Conservation (phyloP, 2,329 filamentous ascomycete species). For the Aspergillus ochraceus region DNA sequence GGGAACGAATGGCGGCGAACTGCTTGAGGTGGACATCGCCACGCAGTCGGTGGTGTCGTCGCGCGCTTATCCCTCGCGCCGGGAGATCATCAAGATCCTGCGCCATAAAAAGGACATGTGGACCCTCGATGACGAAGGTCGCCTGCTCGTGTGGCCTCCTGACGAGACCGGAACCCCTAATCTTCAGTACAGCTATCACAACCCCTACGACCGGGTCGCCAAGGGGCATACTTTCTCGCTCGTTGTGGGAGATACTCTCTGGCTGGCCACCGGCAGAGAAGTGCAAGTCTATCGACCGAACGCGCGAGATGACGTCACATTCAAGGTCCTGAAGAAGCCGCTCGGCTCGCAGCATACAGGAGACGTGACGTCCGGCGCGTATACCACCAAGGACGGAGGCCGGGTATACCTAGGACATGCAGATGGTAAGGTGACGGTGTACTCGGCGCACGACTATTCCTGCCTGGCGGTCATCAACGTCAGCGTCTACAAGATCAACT, state of each 20-base stretch:
- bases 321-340: conserved; percentile 73
- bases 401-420: conserved; percentile 87
- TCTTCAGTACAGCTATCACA: conserved; percentile 70
- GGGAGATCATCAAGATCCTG: conserved; percentile 80
- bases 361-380: conserved; percentile 82
- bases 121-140: conserved; percentile 88
- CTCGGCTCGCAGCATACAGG: conserved; percentile 72
- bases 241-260: conserved; percentile 79
- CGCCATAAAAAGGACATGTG: conserved; percentile 87
- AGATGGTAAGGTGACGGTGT: conserved; percentile 94
- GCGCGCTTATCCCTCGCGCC: conserved; percentile 72
- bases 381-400: conserved; percentile 71
- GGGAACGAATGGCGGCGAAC: conserved; percentile 82
- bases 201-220: conserved; percentile 67
- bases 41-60: conserved; percentile 69
- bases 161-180: conserved; percentile 73
- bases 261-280: conserved; percentile 85
- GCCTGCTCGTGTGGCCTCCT: conserved; percentile 82
- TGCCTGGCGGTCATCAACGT: conserved; percentile 81
- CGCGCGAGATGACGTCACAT: conserved; percentile 64
- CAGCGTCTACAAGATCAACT: conserved; percentile 93
- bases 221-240: conserved; percentile 86
- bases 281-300: conserved; percentile 80
- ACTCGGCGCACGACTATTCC: conserved; percentile 72
- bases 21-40: conserved; percentile 82